These are phyloP conservation scores for Zancudomyces culisetae DNA, from an alignment of 371 early-diverging fungal species.

Conservation along the genomic window DNA sequence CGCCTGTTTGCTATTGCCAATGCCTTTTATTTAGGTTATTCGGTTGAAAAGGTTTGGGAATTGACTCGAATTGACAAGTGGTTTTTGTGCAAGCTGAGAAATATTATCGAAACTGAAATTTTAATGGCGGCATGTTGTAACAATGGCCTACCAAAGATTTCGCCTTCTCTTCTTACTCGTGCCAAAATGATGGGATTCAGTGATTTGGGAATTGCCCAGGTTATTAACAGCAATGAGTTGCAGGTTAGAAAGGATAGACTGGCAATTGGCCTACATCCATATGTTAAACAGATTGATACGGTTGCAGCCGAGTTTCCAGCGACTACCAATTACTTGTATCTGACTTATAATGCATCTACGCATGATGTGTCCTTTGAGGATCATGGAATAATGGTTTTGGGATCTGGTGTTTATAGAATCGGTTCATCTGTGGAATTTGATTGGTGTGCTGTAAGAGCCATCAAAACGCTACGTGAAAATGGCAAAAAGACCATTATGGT, in stretches of 20 bases:
- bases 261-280: slow-evolving; percentile 61
- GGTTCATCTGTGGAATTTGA: slow-evolving; percentile 94
- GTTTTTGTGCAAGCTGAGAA: slow-evolving; percentile 71
- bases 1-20: slow-evolving; percentile 85
- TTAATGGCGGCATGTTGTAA: slow-evolving; percentile 13
- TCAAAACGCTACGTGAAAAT: slow-evolving; percentile 64
- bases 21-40: slow-evolving; percentile 59
- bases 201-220: slow-evolving; percentile 36
- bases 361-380: slow-evolving; percentile 76
- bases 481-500: slow-evolving; percentile 83
- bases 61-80: slow-evolving; percentile 83
- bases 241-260: slow-evolving; percentile 64
- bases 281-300: slow-evolving; percentile 93
- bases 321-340: slow-evolving; percentile 88
- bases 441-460: slow-evolving; percentile 88
- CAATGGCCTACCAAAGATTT: slow-evolving; percentile 25
- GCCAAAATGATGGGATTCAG: slow-evolving; percentile 89
- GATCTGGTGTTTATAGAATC: slow-evolving; percentile 92
- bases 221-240: slow-evolving; percentile 63
- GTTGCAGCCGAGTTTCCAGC: slow-evolving; percentile 94
- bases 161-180: slow-evolving; percentile 34
- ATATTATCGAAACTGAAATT: slow-evolving; percentile 22
- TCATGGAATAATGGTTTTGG: slow-evolving; percentile 81
- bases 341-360: slow-evolving; percentile 80
- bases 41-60: slow-evolving; percentile 67